Base-by-base conservation (phyloP, 179 eudicot species). In the Beta corolliflora region DNA sequence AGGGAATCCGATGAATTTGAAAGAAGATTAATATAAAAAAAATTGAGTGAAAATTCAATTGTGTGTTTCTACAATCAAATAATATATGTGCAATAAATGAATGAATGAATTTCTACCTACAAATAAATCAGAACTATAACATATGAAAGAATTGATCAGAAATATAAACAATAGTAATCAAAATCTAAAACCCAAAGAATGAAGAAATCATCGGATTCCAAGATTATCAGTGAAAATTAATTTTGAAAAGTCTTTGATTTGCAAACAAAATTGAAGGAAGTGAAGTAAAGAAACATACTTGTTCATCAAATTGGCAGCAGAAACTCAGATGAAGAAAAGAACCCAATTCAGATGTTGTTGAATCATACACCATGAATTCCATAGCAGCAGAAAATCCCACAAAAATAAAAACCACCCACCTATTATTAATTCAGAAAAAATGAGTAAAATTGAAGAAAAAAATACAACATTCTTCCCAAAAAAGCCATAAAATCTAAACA, bases 181-280 rank as follows among this genome's bases (percentile, higher is more conserved):
- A 64, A 23, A n/a, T 56, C 76, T 71, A 77, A 68, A 36, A 73
- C 72, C 52, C 81, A 64, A 72, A 64, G 54, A 46, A 4, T 19
- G n/a, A 83, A 81, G 21, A 77, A 80, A 79, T 82, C 92, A 92
- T 91, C 93, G 93, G 94, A 91, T 92, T 88, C 96, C 88, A 19
- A 80, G 80, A 71, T 9, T 46, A 82, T 88, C 84, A 87, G 59
- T 68, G 71, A 77, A 79, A 84, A 71, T 11, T 88, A 90, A 91
- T 86, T 36, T 72, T 25, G 73, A 70, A 73, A 70, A 87, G 81
- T 74, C 75, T 75, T 70, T 52, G 80, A 70, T 61, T 73, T 61
- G 14, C 58, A 44, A 81, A 80, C 70, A 21, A 75, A 80, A 82
- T 63, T 78, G 80, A 83, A 85, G 68, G 29, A 78, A 79, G 60